These are phyloP conservation scores for Diplogelasinospora grovesii DNA, from an alignment of 495 filamentous ascomycete species.

Conservation along the genomic window DNA sequence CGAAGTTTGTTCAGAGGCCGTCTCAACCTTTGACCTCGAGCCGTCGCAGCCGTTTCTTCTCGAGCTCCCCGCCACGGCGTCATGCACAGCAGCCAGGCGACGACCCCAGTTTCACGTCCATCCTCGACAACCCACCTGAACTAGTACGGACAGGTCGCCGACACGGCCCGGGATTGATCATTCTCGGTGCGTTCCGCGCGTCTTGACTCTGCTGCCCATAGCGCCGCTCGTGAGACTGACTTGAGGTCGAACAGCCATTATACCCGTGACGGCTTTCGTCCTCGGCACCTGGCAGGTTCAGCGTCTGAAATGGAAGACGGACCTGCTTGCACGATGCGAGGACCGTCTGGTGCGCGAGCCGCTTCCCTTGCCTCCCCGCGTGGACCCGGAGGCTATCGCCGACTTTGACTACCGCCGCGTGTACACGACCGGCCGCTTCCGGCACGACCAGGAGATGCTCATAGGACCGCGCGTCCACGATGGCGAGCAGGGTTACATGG, in stretches of 20 bases:
- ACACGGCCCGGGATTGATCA: constrained; percentile 75
- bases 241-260: constrained; percentile 53
- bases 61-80: constrained; percentile 15
- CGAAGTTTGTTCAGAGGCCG: no score
- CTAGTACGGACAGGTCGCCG: constrained; percentile 64
- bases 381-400: constrained; percentile 70
- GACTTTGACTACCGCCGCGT: constrained; percentile 94
- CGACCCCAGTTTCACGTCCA: constrained; percentile 65
- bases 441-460: constrained; percentile 93
- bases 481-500: constrained; percentile 81
- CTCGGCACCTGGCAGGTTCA: constrained; percentile 96
- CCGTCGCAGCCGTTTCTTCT: constrained; percentile 27
- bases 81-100: constrained; percentile 49
- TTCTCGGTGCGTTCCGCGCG: constrained; percentile 46
- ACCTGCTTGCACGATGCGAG: constrained; percentile 80
- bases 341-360: constrained; percentile 83
- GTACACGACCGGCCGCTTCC: constrained; percentile 61
- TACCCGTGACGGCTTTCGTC: constrained; percentile 82
- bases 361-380: constrained; percentile 72
- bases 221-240: constrained; percentile 1
- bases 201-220: not conserved
- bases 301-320: constrained; percentile 87
- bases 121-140: constrained; percentile 76
- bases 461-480: constrained; percentile 85
- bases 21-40: no score